Evolutionary conservation across 306 rosid species (phyloP).

Genomic region (Vachellia pachyceras): DNA sequence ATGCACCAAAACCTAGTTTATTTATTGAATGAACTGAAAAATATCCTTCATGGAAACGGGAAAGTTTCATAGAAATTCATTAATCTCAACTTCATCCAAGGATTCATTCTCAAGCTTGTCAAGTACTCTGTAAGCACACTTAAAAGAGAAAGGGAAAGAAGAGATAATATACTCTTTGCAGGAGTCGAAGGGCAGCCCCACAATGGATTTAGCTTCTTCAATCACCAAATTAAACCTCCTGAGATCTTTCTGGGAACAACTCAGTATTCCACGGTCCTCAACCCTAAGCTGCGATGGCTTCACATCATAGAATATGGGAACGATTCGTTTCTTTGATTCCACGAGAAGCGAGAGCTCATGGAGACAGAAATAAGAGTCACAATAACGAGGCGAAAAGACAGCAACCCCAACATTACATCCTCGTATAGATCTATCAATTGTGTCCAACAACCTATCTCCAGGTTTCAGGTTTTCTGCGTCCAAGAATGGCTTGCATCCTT

Average conservation of each 20-base stretch:
- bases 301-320: background rate
- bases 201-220: constrained; percentile 10
- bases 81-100: too few species aligned
- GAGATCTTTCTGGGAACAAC: background rate
- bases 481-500: constrained; percentile 47
- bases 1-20: too few species aligned
- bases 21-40: too few species aligned
- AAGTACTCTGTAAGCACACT: too few species aligned
- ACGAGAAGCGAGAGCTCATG: constrained; percentile 54
- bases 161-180: background rate
- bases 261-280: background rate
- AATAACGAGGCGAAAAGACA: constrained; percentile 62
- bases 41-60: too few species aligned
- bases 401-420: constrained; percentile 56
- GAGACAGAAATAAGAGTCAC: constrained; percentile 58
- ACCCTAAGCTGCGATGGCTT: background rate
- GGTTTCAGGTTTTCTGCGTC: constrained; percentile 64
- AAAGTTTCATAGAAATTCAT: too few species aligned
- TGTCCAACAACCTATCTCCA: constrained; percentile 56
- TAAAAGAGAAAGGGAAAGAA: background rate
- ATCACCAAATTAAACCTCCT: background rate
- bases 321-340: constrained; percentile 2
- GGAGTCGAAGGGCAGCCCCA: background rate
- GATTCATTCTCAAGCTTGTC: too few species aligned
- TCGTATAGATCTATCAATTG: constrained; percentile 48